phyloP scores from a whole-genome alignment of 1,284 basidiomycete genomes.

The Ustanciosporium gigantosporum region DNA sequence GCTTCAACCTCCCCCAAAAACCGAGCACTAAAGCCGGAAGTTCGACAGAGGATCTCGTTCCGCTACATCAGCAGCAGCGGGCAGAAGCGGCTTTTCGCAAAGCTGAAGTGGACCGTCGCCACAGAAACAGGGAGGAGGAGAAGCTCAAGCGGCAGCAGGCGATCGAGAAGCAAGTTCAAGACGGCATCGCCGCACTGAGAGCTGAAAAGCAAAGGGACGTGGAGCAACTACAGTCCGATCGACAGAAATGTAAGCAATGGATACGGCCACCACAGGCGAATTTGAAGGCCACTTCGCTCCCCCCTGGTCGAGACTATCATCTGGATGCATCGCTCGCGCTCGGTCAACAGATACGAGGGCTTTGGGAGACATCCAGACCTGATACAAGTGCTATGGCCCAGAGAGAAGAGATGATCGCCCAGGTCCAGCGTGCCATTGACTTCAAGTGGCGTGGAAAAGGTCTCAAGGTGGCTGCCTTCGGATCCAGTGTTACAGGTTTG shows the following conservation, averaged over 20 bases:
- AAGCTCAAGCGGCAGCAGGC: conserved; percentile 7
- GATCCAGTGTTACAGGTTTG: conserved; percentile 49
- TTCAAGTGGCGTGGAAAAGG: conserved; percentile 27
- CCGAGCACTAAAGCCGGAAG: too few relatives aligned
- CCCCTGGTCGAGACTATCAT: too few relatives aligned
- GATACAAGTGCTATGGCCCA: conserved; percentile 1
- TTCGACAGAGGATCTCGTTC: too few relatives aligned
- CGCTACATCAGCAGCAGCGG: too few relatives aligned
- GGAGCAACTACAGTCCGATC: neutral
- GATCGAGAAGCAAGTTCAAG: conserved; percentile 12
- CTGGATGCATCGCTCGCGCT: conserved; percentile 11
- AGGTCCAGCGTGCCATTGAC: conserved; percentile 34
- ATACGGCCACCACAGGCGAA: too few relatives aligned
- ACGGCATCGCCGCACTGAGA: conserved; percentile 14
- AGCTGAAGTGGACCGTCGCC: conserved; percentile 16
- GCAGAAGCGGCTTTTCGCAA: neutral
- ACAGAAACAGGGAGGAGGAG: conserved; percentile 18
- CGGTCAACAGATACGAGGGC: conserved; percentile 27
- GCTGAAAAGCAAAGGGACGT: neutral
- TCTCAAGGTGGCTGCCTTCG: conserved; percentile 43
- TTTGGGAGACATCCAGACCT: conserved; percentile 32
- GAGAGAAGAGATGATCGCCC: conserved; percentile 21
- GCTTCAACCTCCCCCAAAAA: too few relatives aligned
- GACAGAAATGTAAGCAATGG: neutral
- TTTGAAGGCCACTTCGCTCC: too few relatives aligned